Evolutionary conservation across 108 stramenopile genomes (phyloP).

Genomic region (Cyclotella choctawhatcheeana): DNA sequence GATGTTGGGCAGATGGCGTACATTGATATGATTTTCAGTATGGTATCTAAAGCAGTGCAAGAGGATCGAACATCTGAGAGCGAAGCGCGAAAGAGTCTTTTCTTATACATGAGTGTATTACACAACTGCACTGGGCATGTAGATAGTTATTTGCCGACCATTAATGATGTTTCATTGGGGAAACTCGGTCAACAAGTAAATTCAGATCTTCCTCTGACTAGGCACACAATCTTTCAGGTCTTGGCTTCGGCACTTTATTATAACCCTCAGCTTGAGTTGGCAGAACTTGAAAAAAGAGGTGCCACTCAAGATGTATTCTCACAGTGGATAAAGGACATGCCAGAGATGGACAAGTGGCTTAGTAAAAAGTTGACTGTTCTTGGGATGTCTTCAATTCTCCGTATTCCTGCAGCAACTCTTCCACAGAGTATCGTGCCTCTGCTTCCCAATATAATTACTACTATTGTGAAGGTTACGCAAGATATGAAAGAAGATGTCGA

Average conservation of each 20-base stretch:
- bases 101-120: conserved; percentile 88
- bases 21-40: conserved; percentile 88
- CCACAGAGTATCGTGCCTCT: conserved; percentile 63
- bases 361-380: conserved; percentile 84
- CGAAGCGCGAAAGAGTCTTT: conserved; percentile 86
- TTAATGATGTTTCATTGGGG: conserved; percentile 81
- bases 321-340: conserved; percentile 81
- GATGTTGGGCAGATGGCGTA: conserved; percentile 64
- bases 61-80: conserved; percentile 84
- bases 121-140: conserved; percentile 90
- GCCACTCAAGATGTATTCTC: conserved; percentile 83
- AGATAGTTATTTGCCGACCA: conserved; percentile 80
- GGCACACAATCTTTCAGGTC: conserved; percentile 85
- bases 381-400: conserved; percentile 72
- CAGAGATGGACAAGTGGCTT: conserved; percentile 68
- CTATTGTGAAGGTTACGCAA: conserved; percentile 58
- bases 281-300: conserved; percentile 87
- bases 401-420: conserved; percentile 66
- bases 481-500: conserved; percentile 79
- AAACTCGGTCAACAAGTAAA: conserved; percentile 88
- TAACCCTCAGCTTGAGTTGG: conserved; percentile 83
- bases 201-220: conserved; percentile 68
- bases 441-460: conserved; percentile 76
- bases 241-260: conserved; percentile 89
- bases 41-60: conserved; percentile 86